phyloP scores from a whole-genome alignment of 2,329 filamentous ascomycete species.

The Botryotinia calthae region DNA sequence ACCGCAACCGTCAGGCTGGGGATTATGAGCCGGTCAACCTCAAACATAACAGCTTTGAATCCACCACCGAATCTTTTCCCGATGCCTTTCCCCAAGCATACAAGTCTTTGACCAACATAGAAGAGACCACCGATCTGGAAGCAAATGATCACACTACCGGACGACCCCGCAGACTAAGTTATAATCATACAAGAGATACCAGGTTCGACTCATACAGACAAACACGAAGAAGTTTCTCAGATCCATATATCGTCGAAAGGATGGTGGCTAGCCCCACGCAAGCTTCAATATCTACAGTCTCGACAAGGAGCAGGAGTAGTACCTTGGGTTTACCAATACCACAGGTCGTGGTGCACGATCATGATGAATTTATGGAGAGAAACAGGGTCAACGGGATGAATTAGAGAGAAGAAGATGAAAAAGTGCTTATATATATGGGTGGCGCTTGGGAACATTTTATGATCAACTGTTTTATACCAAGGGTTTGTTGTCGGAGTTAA shows the following conservation, averaged over 20 bases:
- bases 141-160: not conserved
- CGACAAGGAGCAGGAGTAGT: slow-evolving; percentile 13
- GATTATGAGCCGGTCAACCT: slow-evolving; percentile 8
- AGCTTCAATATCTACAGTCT: not conserved
- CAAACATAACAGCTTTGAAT: not conserved
- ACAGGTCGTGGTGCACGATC: slow-evolving; percentile 27
- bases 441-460: not conserved
- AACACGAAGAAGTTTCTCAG: slow-evolving; percentile 13
- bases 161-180: slow-evolving; percentile 16
- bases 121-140: slow-evolving; percentile 16
- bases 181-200: slow-evolving; percentile 29
- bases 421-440: not conserved
- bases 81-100: slow-evolving; percentile 1
- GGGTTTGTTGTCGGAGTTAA: not conserved
- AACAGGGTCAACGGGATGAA: slow-evolving; percentile 5
- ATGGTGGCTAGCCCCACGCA: not conserved
- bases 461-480: not conserved
- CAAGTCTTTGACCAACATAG: slow-evolving; percentile 17
- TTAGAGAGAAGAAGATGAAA: not conserved
- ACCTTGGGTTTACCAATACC: slow-evolving; percentile 22
- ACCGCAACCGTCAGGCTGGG: slow-evolving; percentile 20
- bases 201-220: slow-evolving; percentile 28
- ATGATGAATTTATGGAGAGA: slow-evolving; percentile 28
- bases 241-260: not conserved
- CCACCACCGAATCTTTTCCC: not conserved